Base-by-base conservation (phyloP, 441 rosid species). In the Adansonia rubrostipa region DNA sequence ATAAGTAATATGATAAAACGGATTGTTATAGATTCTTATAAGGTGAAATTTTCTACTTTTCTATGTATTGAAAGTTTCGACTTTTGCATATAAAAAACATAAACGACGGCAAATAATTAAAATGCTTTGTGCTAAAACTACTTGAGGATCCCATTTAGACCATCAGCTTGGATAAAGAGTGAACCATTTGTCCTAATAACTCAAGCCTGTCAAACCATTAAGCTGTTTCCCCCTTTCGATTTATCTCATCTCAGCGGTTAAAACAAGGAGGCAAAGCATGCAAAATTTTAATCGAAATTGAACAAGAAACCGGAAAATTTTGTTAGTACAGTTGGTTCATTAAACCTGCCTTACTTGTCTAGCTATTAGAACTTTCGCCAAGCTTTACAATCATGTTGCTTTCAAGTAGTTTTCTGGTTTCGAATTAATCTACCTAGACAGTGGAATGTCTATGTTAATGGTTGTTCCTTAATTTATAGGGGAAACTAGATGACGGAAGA, bases 401-500 rank as follows among this genome's bases (percentile, higher is more conserved):
- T 14, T 47, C n/a, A 19, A 57, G 40, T 48, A 51, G 47, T 71
- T 71, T 24, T 71, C 74, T 22, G 44, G 56, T 60, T 48, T 42
- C 56, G 22, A 74, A 48, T 17, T 50, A 42, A 65, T 42, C 51
- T 71, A 44, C 47, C 5, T 28, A 71, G 79, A 70, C 24, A n/a
- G 53, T 56, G 11, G 19, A 5, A 47, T 50, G 70, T 24, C n/a
- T 61, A 5, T 47, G 71, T 70, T 74, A n/a, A 33, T 28, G 40
- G 73, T 17, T 76, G 74, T 42, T 82, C 79, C 74, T 85, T 58
- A 17, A 44, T 24, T 73, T 51, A 33, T 79, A 95, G 98, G 98
- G 97, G 47, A 92, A 83, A 81, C 83, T 94, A 78, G 78, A 79
- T 75, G 96, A 91, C 79, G 97, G 98, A 67, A 92, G 96, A 82